phyloP scores from a whole-genome alignment of 148 eudicot species.

The Heliosperma pusillum region DNA sequence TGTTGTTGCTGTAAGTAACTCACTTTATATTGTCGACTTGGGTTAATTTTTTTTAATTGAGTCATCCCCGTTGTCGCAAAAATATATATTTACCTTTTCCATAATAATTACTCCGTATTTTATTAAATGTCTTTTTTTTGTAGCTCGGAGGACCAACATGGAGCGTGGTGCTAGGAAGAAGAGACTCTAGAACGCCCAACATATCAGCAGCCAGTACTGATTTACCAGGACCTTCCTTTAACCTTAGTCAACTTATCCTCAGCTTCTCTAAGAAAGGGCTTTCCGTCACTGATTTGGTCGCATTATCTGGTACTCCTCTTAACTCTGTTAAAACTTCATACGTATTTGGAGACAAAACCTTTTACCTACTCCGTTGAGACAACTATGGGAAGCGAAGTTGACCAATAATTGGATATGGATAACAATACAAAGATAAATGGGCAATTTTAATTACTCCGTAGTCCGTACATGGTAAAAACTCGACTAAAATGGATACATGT shows the following conservation, averaged over 20 bases:
- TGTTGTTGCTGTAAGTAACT: conserved; percentile 28
- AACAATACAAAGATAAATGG: too few relatives aligned
- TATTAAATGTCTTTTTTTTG: neutral
- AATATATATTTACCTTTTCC: too few relatives aligned
- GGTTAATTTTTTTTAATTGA: too few relatives aligned
- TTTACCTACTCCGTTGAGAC: too few relatives aligned
- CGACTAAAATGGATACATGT: too few relatives aligned
- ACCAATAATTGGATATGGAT: too few relatives aligned
- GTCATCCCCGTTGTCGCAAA: neutral
- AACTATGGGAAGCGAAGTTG: too few relatives aligned
- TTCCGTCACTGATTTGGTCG: conserved; percentile 42
- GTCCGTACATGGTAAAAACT: too few relatives aligned
- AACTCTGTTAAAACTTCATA: too few relatives aligned
- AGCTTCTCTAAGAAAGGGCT: conserved; percentile 35
- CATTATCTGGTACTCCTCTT: conserved; percentile 35
- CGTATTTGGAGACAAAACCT: too few relatives aligned
- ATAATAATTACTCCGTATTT: neutral
- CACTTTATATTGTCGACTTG: too few relatives aligned
- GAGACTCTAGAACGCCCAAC: conserved; percentile 36
- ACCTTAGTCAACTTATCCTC: conserved; percentile 31
- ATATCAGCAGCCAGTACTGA: conserved; percentile 29
- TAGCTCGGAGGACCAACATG: conserved; percentile 48
- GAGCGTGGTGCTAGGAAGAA: conserved; percentile 42
- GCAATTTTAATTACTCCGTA: too few relatives aligned
- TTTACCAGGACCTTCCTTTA: conserved; percentile 38